Evolutionary conservation across 768 basidiomycete genomes (phyloP), one percentile per base, ranked within the genome.

Genomic region (Pholiota molesta): DNA sequence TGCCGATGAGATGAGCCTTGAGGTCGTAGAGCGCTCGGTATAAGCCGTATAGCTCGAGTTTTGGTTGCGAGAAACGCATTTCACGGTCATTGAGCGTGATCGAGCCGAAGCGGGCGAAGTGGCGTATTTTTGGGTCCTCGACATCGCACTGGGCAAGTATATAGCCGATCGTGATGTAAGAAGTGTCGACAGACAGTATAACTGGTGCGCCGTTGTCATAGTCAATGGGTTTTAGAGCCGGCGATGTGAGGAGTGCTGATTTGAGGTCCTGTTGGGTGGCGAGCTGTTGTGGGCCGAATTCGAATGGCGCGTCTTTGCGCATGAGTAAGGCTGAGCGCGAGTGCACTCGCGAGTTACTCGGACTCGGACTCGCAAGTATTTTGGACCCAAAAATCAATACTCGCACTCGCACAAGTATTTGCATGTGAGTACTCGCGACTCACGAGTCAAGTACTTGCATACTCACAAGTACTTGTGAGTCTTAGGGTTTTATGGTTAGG

Each of bases 141-240:
- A n/a, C 11, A 57, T 29, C 65, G 54, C 16, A 44, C 13, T 10
- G 63, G 52, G 0, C 67, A 0, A 80, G 64, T 6, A 74, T 63
- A 37, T 68, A 77, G 0, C 79, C 77, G 0, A 80, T 69, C 0
- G 73, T 75, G 9, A 75, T 71, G 10, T 47, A 54, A 0, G 70
- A 75, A 0, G 77, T 73, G 60, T 81, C 77, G 0, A 81, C 79
- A 2, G 75, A 67, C 0, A 80, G 54, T 1, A 75, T 71, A 37
- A 79, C 65, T 1, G 71, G 66, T 1, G 3, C 21, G 8, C 61
- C 53, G 7, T 66, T 73, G 6, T 23, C 3, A 54, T 78, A 78
- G 35, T 63, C 54, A 31, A 60, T 63, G 21, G 65, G 68, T 0
- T 57, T 58, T 3, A 78, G 61, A 0, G 69, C 71, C 1, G 75